Base-by-base conservation (phyloP, 2,329 filamentous ascomycete genomes). In the Amauroascus niger region DNA sequence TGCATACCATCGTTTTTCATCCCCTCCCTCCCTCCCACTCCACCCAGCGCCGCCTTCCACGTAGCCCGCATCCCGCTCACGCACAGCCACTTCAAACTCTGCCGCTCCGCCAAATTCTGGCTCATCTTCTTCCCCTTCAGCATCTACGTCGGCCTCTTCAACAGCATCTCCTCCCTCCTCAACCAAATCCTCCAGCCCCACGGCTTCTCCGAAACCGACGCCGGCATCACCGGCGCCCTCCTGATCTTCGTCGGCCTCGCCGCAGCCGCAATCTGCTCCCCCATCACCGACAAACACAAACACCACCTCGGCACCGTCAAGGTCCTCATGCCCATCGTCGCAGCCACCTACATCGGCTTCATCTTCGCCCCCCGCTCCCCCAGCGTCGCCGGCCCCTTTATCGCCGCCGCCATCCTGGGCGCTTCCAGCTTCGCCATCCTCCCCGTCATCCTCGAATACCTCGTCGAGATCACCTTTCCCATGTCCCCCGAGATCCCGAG, bases 101-200 rank as follows among this genome's bases (percentile, higher is more conserved):
- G 77, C 45, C 66, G 64, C 30, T 86, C 81, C 4, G 74, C 79
- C 16, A 84, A 91, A 65, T 85, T 95, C 69, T 95, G 83, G 78
- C 78, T 95, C 58, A 71, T 96, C 59, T 74, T 90, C 57, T 63
- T 90, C 56, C 84, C 90, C n/a, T 97, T 91, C 71, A 73, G 80
- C 59, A 71, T 90, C 62, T 95, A 89, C 69, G 87, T 95, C 57
- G 89, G 86, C 62, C 84, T 93, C 73, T 98, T 98, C 82, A 97
- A 97, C 76, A 86, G 86, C 60, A 76, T 90, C 60, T 94, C 89
- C 48, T 86, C 86, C 1, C 80, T 97, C 1, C 77, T 97, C 8
- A 95, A 91, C 73, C 91, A 96, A 66, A 87, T 97, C 66, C 79
- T 97, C 59, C 75, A 80, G 37, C 93, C 93, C 0, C 91, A 96